phyloP scores from a whole-genome alignment of 805 yeast species.

The Metahyphopichia silvanorum region DNA sequence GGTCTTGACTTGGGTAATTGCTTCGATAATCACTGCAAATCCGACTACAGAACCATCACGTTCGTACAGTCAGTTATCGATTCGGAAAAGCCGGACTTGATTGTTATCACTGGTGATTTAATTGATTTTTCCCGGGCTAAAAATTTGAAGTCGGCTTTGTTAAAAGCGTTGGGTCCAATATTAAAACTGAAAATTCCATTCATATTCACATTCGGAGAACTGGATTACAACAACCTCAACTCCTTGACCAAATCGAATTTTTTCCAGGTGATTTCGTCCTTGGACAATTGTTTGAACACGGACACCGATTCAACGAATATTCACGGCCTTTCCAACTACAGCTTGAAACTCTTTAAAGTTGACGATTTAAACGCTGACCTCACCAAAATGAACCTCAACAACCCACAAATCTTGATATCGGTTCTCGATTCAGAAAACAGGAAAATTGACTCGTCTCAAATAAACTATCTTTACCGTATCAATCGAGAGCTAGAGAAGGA shows the following conservation, averaged over 20 bases:
- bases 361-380: not conserved
- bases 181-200: conserved; percentile 27
- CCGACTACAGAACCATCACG: conserved; percentile 26
- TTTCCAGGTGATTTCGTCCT: conserved; percentile 22
- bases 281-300: conserved; percentile 36
- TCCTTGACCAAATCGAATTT: conserved; percentile 2
- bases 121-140: conserved; percentile 22
- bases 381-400: conserved; percentile 1
- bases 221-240: conserved; percentile 15
- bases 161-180: conserved; percentile 32
- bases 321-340: conserved; percentile 38
- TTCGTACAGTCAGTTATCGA: conserved; percentile 24
- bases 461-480: conserved; percentile 29
- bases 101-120: conserved; percentile 41
- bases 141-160: conserved; percentile 27
- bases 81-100: conserved; percentile 28
- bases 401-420: conserved; percentile 24
- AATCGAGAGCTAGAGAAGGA: conserved; percentile 6
- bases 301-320: conserved; percentile 5
- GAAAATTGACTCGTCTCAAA: conserved; percentile 28
- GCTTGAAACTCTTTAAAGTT: conserved; percentile 21
- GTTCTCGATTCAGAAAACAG: conserved; percentile 31
- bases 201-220: conserved; percentile 38
- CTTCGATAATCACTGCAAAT: conserved; percentile 16
- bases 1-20: conserved; percentile 26